Conservation (phyloP, 2,329 filamentous ascomycete species). For the Verticillium dahliae region DNA sequence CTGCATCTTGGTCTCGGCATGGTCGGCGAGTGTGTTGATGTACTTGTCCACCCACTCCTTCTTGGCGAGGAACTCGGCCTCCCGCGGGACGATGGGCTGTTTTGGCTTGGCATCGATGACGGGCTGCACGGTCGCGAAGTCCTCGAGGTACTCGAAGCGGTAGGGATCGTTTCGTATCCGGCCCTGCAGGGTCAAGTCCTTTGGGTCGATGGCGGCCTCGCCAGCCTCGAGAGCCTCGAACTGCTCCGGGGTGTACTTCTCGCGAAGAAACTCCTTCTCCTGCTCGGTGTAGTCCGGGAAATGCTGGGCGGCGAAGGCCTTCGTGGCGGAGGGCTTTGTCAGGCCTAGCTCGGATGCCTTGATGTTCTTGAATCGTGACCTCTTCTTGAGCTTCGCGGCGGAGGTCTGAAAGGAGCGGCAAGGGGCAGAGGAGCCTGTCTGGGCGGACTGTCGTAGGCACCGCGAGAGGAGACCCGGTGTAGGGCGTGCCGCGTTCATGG, state of each 20-base stretch:
- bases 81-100: slow-evolving; percentile 40
- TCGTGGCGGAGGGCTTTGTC: slow-evolving; percentile 31
- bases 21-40: slow-evolving; percentile 35
- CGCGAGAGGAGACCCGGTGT: slow-evolving; percentile 46
- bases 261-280: slow-evolving; percentile 54
- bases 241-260: slow-evolving; percentile 75
- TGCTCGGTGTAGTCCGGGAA: slow-evolving; percentile 61
- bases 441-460: slow-evolving; percentile 31
- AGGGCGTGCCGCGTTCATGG: slow-evolving; percentile 51
- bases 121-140: slow-evolving; percentile 71
- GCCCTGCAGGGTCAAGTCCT: slow-evolving; percentile 70
- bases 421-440: slow-evolving; percentile 19
- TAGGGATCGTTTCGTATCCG: slow-evolving; percentile 66
- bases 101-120: slow-evolving; percentile 65
- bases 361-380: slow-evolving; percentile 47
- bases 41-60: slow-evolving; percentile 58
- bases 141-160: slow-evolving; percentile 70
- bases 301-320: slow-evolving; percentile 35
- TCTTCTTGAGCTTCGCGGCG: slow-evolving; percentile 35
- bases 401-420: slow-evolving; percentile 47
- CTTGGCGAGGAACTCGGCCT: slow-evolving; percentile 51
- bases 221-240: slow-evolving; percentile 74
- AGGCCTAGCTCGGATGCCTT: slow-evolving; percentile 46
- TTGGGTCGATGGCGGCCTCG: slow-evolving; percentile 66
- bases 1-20: slow-evolving; percentile 35